phyloP scores from a whole-genome alignment of 345 rosid genomes.

The Citrus glauca region DNA sequence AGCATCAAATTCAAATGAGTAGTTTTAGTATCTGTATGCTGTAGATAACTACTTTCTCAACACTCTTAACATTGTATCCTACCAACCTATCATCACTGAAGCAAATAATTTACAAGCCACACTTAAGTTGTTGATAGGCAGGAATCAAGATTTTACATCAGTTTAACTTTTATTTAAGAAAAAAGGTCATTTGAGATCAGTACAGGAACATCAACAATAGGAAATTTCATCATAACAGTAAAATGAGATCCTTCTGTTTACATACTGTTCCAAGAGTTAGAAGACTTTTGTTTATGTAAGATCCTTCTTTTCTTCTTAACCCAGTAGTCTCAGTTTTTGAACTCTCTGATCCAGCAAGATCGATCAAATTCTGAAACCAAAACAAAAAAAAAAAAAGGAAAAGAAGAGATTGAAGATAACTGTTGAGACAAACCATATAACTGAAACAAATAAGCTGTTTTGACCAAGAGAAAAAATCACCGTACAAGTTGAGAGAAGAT shows the following conservation, averaged over 20 bases:
- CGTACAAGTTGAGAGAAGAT: slow-evolving; percentile 97
- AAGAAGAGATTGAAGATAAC: slow-evolving; percentile 10
- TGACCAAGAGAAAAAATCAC: slow-evolving; percentile 13
- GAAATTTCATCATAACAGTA: slow-evolving; percentile 2
- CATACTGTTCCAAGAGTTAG: slow-evolving; percentile 97
- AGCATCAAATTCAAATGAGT: not conserved
- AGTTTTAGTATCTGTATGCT: not conserved
- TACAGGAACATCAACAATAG: not conserved
- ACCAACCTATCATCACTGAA: not conserved
- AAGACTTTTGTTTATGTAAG: slow-evolving; percentile 99
- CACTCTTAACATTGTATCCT: not conserved
- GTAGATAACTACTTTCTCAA: not conserved
- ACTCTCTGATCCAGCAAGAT: slow-evolving; percentile 99
- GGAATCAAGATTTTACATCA: not conserved
- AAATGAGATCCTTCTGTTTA: slow-evolving; percentile 8
- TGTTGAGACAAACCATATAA: slow-evolving; percentile 3
- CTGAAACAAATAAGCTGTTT: slow-evolving; percentile 3
- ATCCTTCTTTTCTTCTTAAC: slow-evolving; percentile 93
- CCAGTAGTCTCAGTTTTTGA: slow-evolving; percentile 99
- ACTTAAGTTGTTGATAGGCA: not conserved
- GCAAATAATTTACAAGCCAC: not conserved
- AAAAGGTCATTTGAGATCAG: not conserved
- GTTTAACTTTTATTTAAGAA: not conserved
- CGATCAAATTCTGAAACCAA: slow-evolving; percentile 78
- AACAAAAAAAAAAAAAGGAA: not conserved